These are phyloP conservation scores for Cochlearia excelsa DNA, from an alignment of 345 rosid species.

Conservation along the genomic window DNA sequence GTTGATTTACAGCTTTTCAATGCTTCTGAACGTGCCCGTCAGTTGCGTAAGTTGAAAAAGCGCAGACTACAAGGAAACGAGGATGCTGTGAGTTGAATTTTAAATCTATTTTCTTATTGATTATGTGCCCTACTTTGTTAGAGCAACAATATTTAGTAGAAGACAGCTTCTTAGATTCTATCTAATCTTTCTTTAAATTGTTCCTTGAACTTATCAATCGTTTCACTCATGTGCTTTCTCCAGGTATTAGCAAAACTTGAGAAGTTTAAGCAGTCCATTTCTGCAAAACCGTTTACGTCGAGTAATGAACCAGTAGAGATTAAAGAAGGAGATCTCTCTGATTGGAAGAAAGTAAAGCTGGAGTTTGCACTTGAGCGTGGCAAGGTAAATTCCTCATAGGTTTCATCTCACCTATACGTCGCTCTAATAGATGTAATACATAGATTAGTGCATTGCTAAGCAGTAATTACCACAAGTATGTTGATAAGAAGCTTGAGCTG, in stretches of 20 bases:
- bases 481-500: slow-evolving; percentile 8
- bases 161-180: background rate
- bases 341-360: slow-evolving; percentile 64
- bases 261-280: slow-evolving; percentile 61
- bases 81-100: slow-evolving; percentile 62
- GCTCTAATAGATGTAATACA: too few relatives aligned
- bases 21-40: slow-evolving; percentile 78
- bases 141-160: background rate
- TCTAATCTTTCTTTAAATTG: too few relatives aligned
- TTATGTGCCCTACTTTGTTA: too few relatives aligned
- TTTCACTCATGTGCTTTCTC: slow-evolving; percentile 9
- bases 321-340: slow-evolving; percentile 55
- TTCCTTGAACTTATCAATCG: slow-evolving; percentile 1
- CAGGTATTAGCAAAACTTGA: slow-evolving; percentile 80
- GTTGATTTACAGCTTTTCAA: slow-evolving; percentile 68
- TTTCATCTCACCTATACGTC: too few relatives aligned
- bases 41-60: slow-evolving; percentile 79
- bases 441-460: too few relatives aligned
- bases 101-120: background rate
- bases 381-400: slow-evolving; percentile 47
- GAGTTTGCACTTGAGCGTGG: slow-evolving; percentile 62
- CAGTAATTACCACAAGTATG: too few relatives aligned
- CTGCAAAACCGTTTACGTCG: slow-evolving; percentile 44
- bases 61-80: slow-evolving; percentile 90
- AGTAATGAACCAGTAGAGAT: slow-evolving; percentile 39